Conservation (phyloP, 805 yeast genomes). For the Zygosaccharomyces bisporus region DNA sequence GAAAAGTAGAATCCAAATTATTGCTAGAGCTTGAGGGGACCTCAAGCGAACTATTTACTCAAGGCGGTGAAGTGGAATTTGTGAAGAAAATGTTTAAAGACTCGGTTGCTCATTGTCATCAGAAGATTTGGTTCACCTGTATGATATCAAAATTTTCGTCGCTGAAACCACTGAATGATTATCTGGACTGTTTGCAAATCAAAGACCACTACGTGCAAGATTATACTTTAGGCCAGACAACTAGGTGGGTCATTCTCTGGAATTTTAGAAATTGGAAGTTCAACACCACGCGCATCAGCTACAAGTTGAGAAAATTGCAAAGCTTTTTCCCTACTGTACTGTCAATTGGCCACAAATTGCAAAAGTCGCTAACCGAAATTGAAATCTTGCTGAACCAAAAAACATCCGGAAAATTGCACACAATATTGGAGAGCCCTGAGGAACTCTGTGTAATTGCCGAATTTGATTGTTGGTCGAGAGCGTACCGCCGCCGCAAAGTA, state of each 20-base stretch:
- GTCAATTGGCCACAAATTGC: neutral
- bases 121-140: constrained; percentile 1
- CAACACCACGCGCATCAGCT: neutral
- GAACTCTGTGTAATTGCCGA: neutral
- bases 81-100: neutral
- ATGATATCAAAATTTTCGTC: neutral
- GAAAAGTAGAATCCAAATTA: neutral
- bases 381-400: constrained; percentile 1
- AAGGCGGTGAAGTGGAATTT: neutral
- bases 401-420: neutral
- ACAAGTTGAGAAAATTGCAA: neutral
- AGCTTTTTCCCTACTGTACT: neutral
- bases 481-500: constrained; percentile 19
- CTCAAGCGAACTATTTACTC: neutral
- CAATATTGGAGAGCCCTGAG: neutral
- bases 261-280: constrained; percentile 20
- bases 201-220: constrained; percentile 32
- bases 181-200: neutral
- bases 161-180: neutral
- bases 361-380: neutral
- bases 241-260: constrained; percentile 42
- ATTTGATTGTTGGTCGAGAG: constrained; percentile 32
- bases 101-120: neutral
- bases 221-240: constrained; percentile 31
- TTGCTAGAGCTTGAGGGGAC: neutral